Evolutionary conservation across 2,329 filamentous ascomycete species (phyloP), one percentile per base, ranked within the genome.

Genomic region (Aureobasidium pullulans): DNA sequence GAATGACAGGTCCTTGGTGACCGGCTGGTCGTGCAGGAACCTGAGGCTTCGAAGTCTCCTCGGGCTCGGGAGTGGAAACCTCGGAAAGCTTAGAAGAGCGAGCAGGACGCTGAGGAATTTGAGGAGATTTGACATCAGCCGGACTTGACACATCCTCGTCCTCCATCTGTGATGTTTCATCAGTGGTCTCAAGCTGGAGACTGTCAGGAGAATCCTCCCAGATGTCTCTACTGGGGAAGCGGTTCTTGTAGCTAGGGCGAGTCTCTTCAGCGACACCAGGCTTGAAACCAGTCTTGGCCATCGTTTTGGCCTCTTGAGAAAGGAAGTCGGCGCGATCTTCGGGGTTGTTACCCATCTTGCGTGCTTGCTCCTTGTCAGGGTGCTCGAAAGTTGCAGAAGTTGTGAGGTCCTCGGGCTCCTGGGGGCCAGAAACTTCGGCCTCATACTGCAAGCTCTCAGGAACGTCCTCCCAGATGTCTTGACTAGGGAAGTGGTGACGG

Each of bases 391-490:
- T 70, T 29, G 70, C 62, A 6, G 65, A 65, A 34, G 59, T 67
- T 69, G 76, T 71, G 62, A 75, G 68, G 61, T 81, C 78, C 61
- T 78, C 79, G 0, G 79, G 76, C 34, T 81, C 69, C 67, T 91
- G 88, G 1, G 91, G 91, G 0, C 90, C 94, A 2, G 87, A 89
- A 7, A 97, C 93, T 61, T 89, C 91, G 3, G 92, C 86, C 36
- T 81, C 77, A 50, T 84, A 84, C 68, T 94, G 85, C 56, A 90
- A 79, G 73, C 91, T 96, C 69, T 86, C 88, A 4, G 95, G 94
- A 0, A 90, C 87, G 71, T 99, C 95, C 76, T 99, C 94, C 94
- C 94, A 99, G 42, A 97, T 84, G 71, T 99, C 94, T 71, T 92
- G 88, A 72, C 92, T 96, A 1, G 94, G 94, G 73, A 99, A 99